phyloP scores from a whole-genome alignment of 106 monocot genomes.

The Agapanthus africanus region DNA sequence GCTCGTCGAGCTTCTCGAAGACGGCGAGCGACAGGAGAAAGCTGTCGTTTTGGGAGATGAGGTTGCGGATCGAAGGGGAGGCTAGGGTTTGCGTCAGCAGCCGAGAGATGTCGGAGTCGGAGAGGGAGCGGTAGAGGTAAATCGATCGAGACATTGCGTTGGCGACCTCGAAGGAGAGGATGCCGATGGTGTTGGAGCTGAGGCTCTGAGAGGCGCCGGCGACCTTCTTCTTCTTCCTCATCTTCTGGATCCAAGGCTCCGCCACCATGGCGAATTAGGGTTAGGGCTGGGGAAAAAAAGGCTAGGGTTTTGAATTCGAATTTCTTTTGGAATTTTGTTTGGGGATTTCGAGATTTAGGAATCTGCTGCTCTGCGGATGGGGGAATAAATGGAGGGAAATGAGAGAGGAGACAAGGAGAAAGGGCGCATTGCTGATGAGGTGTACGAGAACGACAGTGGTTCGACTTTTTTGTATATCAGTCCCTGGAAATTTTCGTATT shows the following conservation, averaged over 20 bases:
- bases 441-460: not conserved
- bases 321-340: not conserved
- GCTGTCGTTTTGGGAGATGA: conserved; percentile 46
- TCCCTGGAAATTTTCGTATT: not conserved
- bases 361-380: not conserved
- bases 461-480: not conserved
- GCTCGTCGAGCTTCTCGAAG: conserved; percentile 80
- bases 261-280: conserved; percentile 11
- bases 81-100: conserved; percentile 30
- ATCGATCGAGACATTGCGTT: conserved; percentile 76
- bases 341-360: not conserved
- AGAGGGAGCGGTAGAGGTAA: conserved; percentile 71
- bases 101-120: conserved; percentile 39
- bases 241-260: conserved; percentile 50
- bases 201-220: not conserved
- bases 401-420: too few relatives aligned
- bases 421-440: not conserved
- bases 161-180: conserved; percentile 90
- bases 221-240: conserved; percentile 31
- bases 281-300: not conserved
- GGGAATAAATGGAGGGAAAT: not conserved
- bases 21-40: conserved; percentile 54
- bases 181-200: conserved; percentile 33
- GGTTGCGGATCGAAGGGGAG: conserved; percentile 37
- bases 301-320: not conserved